Evolutionary conservation across 495 filamentous ascomycete species (phyloP), one percentile per base, ranked within the genome.

Genomic region (Amorphotheca resinae): DNA sequence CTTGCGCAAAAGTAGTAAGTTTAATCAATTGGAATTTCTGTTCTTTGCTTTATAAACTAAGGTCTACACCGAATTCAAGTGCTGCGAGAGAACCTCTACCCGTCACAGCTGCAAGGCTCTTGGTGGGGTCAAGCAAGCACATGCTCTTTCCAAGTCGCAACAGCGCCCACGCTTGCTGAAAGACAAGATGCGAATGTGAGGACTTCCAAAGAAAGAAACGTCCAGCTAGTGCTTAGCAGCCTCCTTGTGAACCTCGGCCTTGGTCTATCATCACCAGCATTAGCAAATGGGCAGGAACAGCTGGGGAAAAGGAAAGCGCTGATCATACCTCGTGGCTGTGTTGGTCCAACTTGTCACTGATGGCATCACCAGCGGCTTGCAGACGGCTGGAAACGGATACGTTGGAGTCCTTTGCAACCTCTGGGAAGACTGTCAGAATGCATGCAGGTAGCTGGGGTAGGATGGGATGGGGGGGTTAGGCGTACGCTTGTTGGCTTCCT

Each of bases 401-500:
- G 54, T 69, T 58, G 62, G 40, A 57, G 64, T 76, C 71, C 68
- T 76, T 72, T 51, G 72, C 72, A 33, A 74, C 65, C 30, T 34
- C 32, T 34, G 16, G 5, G 16, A 17, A 8, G 25, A n/a, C n/a
- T n/a, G n/a, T n/a, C n/a, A n/a, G n/a, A 7, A 12, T 30, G 26
- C 12, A 7, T 7, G 26, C 12, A 7, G 26, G 12, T 30, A 12
- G 12, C 7, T 30, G 26, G 12, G 26, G 12, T 12, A 30, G 12
- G 26, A 12, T 7, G 26, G 26, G 6, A 12, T 7, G 26, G 26
- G 26, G 26, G 26, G 12, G 12, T 4, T 6, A 17, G 14, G 14
- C 32, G 14, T 34, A 34, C 67, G 25, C 67, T 77, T 77, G 67
- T 77, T 76, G 61, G 69, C 61, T 66, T 76, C 72, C 69, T 77